Base-by-base conservation (phyloP, 2,329 filamentous ascomycete species). In the Pyrenophora teres region DNA sequence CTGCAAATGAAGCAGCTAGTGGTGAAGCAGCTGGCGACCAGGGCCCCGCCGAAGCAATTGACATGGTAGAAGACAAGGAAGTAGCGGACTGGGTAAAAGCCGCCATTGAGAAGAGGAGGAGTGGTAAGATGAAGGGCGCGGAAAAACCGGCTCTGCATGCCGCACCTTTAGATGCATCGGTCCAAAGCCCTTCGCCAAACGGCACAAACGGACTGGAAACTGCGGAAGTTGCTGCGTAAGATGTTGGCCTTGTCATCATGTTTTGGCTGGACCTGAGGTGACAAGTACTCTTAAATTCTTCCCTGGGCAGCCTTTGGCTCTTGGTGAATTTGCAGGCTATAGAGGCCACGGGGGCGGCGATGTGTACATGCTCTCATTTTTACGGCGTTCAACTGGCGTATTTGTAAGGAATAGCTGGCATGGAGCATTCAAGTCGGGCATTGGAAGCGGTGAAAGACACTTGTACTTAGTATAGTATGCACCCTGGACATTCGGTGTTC, bases 101-200 rank as follows among this genome's bases (percentile, higher is more conserved):
- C 6, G 88, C 89, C 15, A 74, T 97, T 36, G 84, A 88, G 58
- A 82, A 83, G 64, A 86, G 86, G 66, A 81, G 78, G 56, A 81
- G 79, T 2, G 89, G 84, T 13, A 77, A 77, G 39, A 82, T 77
- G 69, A 72, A 71, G 51, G 62, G 60, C 6, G 60, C 56, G 9
- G 79, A 80, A 41, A 90, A 89, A 67, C 94, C 94, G 13, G 92
- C 94, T 3, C 76, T 97, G 56, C 94, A 97, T 72, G 87, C 90
- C 4, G 93, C 90, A 19, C 90, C 92, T 1, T 76, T 97, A 38
- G 90, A 96, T 71, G 84, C 49, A 30, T 38, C 83, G 10, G 83
- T 92, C 31, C 63, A 68, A 18, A 76, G 70, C 46, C 74, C 74
- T 38, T 62, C 63, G 15, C 60, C 60, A 13, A 68, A 64, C 19